These are phyloP conservation scores for Coemansia furcata DNA, from an alignment of 192 early-diverging fungal species.

Conservation along the genomic window DNA sequence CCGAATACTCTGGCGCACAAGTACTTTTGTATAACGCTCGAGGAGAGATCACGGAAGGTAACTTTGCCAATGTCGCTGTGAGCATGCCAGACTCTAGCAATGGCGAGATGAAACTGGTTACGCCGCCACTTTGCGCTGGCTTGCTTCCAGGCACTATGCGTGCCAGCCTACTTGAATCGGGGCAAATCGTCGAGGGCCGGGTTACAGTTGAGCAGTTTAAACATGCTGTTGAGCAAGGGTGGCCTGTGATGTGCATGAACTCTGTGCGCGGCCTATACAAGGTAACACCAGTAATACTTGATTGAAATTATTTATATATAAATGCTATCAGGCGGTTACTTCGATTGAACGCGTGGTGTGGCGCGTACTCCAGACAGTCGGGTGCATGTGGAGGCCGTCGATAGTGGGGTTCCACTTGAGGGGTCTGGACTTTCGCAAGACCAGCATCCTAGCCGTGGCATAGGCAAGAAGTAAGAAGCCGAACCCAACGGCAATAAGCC, in stretches of 20 bases:
- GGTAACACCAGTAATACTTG: conserved; percentile 5
- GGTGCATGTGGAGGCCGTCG: conserved; percentile 81
- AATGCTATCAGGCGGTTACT: background rate
- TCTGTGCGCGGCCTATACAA: conserved; percentile 37
- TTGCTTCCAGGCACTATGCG: conserved; percentile 45
- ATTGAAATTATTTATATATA: background rate
- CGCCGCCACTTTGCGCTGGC: conserved; percentile 18
- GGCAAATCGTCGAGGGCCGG: conserved; percentile 23
- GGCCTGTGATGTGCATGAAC: conserved; percentile 50
- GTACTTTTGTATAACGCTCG: conserved; percentile 32
- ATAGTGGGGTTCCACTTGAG: conserved; percentile 72
- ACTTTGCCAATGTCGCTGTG: conserved; percentile 47
- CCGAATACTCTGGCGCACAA: conserved; percentile 14
- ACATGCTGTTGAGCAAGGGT: conserved; percentile 19
- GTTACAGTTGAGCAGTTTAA: conserved; percentile 35
- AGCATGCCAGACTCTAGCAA: conserved; percentile 1
- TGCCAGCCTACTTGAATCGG: conserved; percentile 19
- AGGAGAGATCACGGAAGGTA: conserved; percentile 29
- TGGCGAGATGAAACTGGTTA: conserved; percentile 21
- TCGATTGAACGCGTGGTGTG: conserved; percentile 39
- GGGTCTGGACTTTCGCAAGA: conserved; percentile 64
- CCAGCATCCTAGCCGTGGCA: conserved; percentile 60
- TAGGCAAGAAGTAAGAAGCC: conserved; percentile 79
- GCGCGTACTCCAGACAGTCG: conserved; percentile 63
- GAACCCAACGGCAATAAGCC: conserved; percentile 85